These are phyloP conservation scores for Pisolithus tinctorius DNA, from an alignment of 768 basidiomycete species.

Conservation along the genomic window DNA sequence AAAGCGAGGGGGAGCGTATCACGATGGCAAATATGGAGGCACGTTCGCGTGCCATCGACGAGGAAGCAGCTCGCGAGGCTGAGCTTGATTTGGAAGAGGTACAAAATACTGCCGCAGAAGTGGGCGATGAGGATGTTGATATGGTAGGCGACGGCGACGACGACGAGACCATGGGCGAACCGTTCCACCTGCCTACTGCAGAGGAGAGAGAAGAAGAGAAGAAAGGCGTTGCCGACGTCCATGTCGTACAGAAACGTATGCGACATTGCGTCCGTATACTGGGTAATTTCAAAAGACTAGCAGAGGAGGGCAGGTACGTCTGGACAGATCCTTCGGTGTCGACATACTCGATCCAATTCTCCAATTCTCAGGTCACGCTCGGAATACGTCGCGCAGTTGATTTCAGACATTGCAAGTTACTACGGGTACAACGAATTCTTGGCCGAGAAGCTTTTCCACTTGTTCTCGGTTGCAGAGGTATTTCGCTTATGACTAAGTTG, in stretches of 20 bases:
- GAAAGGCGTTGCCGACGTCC: constrained; percentile 60
- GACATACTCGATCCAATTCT: constrained; percentile 4
- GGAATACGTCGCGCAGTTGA: constrained; percentile 84
- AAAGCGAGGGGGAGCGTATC: constrained; percentile 47
- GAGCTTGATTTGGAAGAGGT: constrained; percentile 63
- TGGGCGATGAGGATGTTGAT: constrained; percentile 39
- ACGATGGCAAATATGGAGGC: constrained; percentile 81
- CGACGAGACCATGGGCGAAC: constrained; percentile 28
- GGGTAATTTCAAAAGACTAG: constrained; percentile 62
- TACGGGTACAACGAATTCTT: constrained; percentile 98
- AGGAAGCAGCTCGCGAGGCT: constrained; percentile 57
- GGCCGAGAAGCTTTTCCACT: constrained; percentile 86
- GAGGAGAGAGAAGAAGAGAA: constrained; percentile 72
- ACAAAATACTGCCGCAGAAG: constrained; percentile 44
- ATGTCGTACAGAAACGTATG: constrained; percentile 74
- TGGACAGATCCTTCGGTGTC: constrained; percentile 1
- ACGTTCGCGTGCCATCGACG: constrained; percentile 72
- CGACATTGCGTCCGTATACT: constrained; percentile 68
- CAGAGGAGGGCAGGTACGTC: constrained; percentile 54
- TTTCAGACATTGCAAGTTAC: constrained; percentile 88
- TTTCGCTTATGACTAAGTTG: constrained; percentile 12
- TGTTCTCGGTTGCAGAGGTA: constrained; percentile 92
- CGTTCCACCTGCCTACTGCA: constrained; percentile 62
- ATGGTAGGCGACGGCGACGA: constrained; percentile 32
- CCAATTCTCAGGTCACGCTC: constrained; percentile 69